Evolutionary conservation across 768 basidiomycete genomes (phyloP).

Genomic region (Xanthoconium purpureum): DNA sequence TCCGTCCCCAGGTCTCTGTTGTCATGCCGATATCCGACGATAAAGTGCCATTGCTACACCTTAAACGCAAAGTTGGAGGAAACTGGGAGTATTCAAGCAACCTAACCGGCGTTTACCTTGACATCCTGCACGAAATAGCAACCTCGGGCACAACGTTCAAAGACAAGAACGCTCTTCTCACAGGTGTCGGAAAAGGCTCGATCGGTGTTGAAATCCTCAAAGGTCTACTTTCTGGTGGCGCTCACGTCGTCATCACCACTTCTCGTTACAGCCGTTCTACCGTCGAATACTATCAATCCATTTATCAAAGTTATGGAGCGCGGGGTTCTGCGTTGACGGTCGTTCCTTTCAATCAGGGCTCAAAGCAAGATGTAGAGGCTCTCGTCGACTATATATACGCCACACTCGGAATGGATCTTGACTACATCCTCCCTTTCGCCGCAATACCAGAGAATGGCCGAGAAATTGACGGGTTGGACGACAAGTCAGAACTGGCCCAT

Average conservation of each 20-base stretch:
- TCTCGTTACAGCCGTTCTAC: constrained; percentile 94
- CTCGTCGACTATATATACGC: constrained; percentile 98
- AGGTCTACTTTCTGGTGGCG: constrained; percentile 93
- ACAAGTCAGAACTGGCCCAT: constrained; percentile 96
- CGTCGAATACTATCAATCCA: constrained; percentile 97
- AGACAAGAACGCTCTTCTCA: constrained; percentile 97
- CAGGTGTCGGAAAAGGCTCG: constrained; percentile 96
- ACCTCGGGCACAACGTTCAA: constrained; percentile 98
- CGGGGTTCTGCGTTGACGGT: constrained; percentile 96
- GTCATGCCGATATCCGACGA: constrained; percentile 73
- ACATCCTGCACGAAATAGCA: constrained; percentile 96
- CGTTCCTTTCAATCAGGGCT: constrained; percentile 98
- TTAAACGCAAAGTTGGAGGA: constrained; percentile 94
- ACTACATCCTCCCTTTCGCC: constrained; percentile 98
- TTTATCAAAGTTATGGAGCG: constrained; percentile 93
- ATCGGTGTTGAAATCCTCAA: constrained; percentile 98
- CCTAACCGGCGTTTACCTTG: constrained; percentile 91
- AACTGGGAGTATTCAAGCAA: constrained; percentile 98
- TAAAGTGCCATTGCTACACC: constrained; percentile 89
- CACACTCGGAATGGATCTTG: constrained; percentile 91
- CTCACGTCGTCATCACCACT: constrained; percentile 95
- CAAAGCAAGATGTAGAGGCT: constrained; percentile 97
- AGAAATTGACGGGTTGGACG: constrained; percentile 95
- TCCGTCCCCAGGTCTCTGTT: constrained; percentile 82
- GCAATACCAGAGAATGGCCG: constrained; percentile 98